Conservation (phyloP, 306 rosid genomes). For the Cercis canadensis region DNA sequence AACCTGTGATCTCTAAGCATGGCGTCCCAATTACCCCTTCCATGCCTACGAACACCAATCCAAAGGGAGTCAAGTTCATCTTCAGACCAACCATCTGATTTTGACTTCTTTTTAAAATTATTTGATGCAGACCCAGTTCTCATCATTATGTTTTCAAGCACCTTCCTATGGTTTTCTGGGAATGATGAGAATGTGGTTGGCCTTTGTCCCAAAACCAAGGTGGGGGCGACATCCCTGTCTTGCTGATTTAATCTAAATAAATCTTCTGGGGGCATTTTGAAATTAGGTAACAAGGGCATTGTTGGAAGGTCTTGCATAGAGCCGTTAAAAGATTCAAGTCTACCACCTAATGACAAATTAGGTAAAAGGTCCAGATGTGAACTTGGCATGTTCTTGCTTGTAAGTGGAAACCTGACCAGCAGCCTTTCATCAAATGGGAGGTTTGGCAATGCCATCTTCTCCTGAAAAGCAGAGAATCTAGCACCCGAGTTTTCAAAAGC, state of each 20-base stretch:
- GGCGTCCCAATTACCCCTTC: conserved; percentile 91
- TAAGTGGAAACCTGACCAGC: conserved; percentile 75
- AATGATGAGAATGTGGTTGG: conserved; percentile 67
- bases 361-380: conserved; percentile 80
- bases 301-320: conserved; percentile 74
- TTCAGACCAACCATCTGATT: conserved; percentile 88
- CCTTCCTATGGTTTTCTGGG: conserved; percentile 94
- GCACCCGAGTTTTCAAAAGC: conserved; percentile 52
- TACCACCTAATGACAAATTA: conserved; percentile 75
- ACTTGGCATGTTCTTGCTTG: conserved; percentile 59
- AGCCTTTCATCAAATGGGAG: conserved; percentile 86
- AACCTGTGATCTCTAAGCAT: conserved; percentile 89
- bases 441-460: conserved; percentile 73
- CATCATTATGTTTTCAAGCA: conserved; percentile 98
- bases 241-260: conserved; percentile 70
- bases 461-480: conserved; percentile 71
- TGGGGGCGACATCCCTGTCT: conserved; percentile 69
- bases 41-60: conserved; percentile 99
- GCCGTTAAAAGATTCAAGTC: conserved; percentile 65
- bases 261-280: conserved; percentile 82
- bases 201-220: conserved; percentile 83
- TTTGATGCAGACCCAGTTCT: conserved; percentile 80
- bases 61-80: conserved; percentile 98
- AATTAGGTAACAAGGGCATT: conserved; percentile 73
- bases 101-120: conserved; percentile 66